These are phyloP conservation scores for Bruguiera parviflora DNA, from an alignment of 345 rosid species.

Conservation along the genomic window DNA sequence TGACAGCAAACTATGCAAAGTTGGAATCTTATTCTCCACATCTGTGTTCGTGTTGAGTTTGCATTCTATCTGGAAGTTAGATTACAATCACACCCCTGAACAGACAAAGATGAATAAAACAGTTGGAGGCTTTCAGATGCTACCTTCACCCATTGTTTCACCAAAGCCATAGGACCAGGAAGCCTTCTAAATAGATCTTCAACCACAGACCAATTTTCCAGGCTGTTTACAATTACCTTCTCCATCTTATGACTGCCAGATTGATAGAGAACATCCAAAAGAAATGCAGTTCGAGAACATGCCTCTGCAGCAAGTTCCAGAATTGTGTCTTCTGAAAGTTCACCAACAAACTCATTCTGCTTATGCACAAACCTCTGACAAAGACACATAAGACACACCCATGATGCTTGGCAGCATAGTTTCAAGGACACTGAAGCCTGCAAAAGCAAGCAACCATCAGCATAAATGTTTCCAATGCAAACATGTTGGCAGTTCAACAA, in stretches of 20 bases:
- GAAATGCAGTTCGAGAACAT: conserved; percentile 56
- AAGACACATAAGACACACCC: conserved; percentile 53
- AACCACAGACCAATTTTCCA: conserved; percentile 70
- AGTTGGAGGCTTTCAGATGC: conserved; percentile 15
- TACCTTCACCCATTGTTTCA: conserved; percentile 96
- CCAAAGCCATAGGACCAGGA: conserved; percentile 63
- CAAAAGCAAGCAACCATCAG: conserved; percentile 23
- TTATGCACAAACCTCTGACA: conserved; percentile 40
- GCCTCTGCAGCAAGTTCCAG: conserved; percentile 53
- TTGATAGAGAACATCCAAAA: conserved; percentile 71
- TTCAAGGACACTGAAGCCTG: conserved; percentile 78
- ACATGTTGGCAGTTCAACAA: conserved; percentile 6
- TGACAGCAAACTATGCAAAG: conserved; percentile 48
- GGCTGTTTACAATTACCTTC: conserved; percentile 38
- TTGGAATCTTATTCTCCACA: conserved; percentile 36
- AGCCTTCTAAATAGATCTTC: conserved; percentile 41
- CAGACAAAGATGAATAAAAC: conserved; percentile 18
- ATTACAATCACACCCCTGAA: conserved; percentile 29
- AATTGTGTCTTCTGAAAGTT: conserved; percentile 49
- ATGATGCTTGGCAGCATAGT: conserved; percentile 69
- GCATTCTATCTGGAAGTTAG: conserved; percentile 53
- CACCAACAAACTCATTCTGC: conserved; percentile 28
- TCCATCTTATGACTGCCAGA: conserved; percentile 40
- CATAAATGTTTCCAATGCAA: conserved; percentile 4
- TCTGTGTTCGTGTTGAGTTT: conserved; percentile 35